Evolutionary conservation across 164 flowering plant species (phyloP), one percentile per base, ranked within the genome.

Genomic region (Nelumbo lutea): DNA sequence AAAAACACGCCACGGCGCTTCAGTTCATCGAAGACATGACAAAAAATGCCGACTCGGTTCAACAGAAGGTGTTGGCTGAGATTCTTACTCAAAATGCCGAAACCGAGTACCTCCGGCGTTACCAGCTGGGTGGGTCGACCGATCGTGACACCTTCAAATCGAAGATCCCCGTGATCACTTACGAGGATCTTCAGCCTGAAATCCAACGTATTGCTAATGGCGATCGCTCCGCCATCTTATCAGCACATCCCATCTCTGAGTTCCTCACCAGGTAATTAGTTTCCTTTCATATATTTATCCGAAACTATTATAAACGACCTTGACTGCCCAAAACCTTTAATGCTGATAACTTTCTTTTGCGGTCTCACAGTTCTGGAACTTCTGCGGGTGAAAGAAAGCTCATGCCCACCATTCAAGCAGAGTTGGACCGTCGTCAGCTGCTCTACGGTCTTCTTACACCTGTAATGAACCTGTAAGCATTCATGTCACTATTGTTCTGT

Each of bases 181-280:
- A 83, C 71, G 83, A 80, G 58, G 79, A 83, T 73, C 75, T 83
- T 47, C 74, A 78, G 73, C 79, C 79, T 1, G 76, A 78, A 47
- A 82, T 82, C 57, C 80, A 78, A 9, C 77, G 85, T 13, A 82
- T 82, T 59, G 85, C 85, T 2, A 76, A 82, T 39, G 85, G 86
- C 3, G 85, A 82, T 55, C 74, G 73, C 3, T 82, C 85, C 9
- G 67, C 83, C 9, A 82, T 82, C 64, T 47, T 82, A 4, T 78
- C 77, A 2, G 44, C 79, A 44, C 76, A 75, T 43, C 85, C 85
- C 59, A 73, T 83, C 53, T 78, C 85, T 9, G 85, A 83, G 45
- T 80, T 83, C 58, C 79, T 80, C 64, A 78, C 83, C 53, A 83
- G 85, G 85, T 81, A 10, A 43, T 2, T 13, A 10, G 14, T 5